phyloP scores from a whole-genome alignment of 345 rosid genomes.

The Eucalyptus brandiana region DNA sequence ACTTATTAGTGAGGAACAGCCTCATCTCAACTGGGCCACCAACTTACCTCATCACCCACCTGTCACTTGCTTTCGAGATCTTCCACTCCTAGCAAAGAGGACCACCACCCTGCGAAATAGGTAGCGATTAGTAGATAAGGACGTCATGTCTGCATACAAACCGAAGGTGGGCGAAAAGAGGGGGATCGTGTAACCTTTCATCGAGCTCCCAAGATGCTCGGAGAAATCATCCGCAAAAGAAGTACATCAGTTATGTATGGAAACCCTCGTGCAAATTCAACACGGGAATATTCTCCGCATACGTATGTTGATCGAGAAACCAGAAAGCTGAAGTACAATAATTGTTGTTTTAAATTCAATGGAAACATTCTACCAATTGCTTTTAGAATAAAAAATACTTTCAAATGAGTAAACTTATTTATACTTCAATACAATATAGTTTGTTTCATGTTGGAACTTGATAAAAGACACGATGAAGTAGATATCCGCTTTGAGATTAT shows the following conservation, averaged over 20 bases:
- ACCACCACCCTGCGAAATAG: neutral
- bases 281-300: neutral
- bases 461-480: neutral
- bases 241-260: neutral
- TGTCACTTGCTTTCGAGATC: neutral
- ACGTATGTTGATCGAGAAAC: neutral
- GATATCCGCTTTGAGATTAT: neutral
- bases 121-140: neutral
- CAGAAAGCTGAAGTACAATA: neutral
- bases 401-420: neutral
- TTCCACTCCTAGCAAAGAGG: neutral
- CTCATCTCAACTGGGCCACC: neutral
- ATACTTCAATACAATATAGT: neutral
- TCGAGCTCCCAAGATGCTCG: neutral
- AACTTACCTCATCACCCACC: neutral
- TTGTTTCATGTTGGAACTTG: neutral
- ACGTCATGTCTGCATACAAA: neutral
- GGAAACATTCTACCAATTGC: neutral
- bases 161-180: neutral
- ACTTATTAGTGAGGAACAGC: neutral
- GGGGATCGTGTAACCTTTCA: neutral
- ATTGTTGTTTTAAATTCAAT: neutral
- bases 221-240: neutral
- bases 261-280: neutral
- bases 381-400: neutral